Conservation (phyloP, 306 rosid genomes). For the Pyrus pyrifolia region DNA sequence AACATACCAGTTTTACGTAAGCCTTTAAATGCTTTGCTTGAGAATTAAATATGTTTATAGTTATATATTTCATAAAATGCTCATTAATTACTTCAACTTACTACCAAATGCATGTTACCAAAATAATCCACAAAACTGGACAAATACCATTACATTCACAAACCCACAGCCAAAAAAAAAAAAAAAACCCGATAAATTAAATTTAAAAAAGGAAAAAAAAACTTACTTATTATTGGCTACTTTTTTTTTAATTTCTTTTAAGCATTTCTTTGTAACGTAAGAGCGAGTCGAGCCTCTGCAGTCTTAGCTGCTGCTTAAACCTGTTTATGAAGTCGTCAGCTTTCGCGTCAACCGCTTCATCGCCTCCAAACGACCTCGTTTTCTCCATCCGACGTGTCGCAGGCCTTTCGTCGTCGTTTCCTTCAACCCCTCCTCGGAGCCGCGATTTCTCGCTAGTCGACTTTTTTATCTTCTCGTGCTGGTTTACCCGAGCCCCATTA, state of each 20-base stretch:
- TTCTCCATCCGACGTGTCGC: conserved; percentile 20
- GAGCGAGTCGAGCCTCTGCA: conserved; percentile 70
- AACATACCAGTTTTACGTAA: too few species aligned
- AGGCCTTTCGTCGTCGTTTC: conserved; percentile 17
- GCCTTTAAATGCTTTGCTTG: too few species aligned
- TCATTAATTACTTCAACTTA: too few species aligned
- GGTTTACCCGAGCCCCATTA: not conserved
- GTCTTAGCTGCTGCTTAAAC: conserved; percentile 63
- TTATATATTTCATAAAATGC: too few species aligned
- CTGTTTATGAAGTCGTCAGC: conserved; percentile 80
- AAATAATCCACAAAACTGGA: not conserved
- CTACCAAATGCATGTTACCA: too few species aligned
- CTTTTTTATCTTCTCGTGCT: conserved; percentile 36
- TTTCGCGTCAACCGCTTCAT: conserved; percentile 57
- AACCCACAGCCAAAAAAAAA: not conserved
- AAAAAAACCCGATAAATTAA: too few species aligned
- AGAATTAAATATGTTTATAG: too few species aligned
- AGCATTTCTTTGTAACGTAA: conserved; percentile 37
- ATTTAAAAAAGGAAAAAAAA: not conserved
- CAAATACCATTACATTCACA: not conserved
- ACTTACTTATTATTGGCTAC: not conserved
- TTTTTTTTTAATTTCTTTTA: conserved; percentile 1
- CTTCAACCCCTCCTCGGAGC: not conserved
- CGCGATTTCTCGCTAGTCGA: conserved; percentile 10
- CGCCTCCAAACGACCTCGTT: conserved; percentile 25